Percentiles rank a stretch among this genome's conserved stretches.
phyloP scores from a whole-genome alignment of 306 rosid species.

The Vachellia collinsii region DNA sequence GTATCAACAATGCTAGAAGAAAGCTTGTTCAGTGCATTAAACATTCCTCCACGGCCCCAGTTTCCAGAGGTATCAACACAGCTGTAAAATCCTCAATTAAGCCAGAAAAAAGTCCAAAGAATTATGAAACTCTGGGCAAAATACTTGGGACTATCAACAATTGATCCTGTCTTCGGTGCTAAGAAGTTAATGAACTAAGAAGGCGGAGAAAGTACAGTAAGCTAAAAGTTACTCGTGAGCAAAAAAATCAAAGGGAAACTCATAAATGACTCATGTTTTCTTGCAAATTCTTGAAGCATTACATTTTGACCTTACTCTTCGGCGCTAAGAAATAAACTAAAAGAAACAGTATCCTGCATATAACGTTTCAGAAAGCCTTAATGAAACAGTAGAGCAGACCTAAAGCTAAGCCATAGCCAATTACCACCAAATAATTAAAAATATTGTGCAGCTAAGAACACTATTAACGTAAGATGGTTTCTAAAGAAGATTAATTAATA shows the following conservation, averaged over 20 bases:
- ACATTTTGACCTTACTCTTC: not conserved
- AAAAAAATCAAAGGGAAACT: not conserved
- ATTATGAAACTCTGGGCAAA: not conserved
- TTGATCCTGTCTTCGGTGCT: not conserved
- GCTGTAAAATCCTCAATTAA: slow-evolving; percentile 46
- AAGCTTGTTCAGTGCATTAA: slow-evolving; percentile 75
- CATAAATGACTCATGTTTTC: not conserved
- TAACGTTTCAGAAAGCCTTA: slow-evolving; percentile 11
- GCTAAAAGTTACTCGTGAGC: not conserved
- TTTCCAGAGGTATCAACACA: slow-evolving; percentile 89
- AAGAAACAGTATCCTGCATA: not conserved
- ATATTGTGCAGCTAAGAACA: slow-evolving; percentile 12
- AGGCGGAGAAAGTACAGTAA: not conserved
- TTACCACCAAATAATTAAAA: slow-evolving; percentile 13
- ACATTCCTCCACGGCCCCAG: slow-evolving; percentile 97
- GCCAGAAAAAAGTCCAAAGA: slow-evolving; percentile 18
- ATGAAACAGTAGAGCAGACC: not conserved
- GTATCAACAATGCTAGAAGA: slow-evolving; percentile 68
- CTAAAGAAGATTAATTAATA: slow-evolving; percentile 10
- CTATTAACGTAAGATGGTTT: slow-evolving; percentile 5
- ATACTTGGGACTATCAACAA: not conserved
- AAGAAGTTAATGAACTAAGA: not conserved
- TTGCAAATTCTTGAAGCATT: not conserved
- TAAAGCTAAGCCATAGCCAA: slow-evolving; percentile 14
- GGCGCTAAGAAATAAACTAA: slow-evolving; percentile 1